phyloP scores from a whole-genome alignment of 1,139 yeast genomes.

The Zygosaccharomyces sapae region DNA sequence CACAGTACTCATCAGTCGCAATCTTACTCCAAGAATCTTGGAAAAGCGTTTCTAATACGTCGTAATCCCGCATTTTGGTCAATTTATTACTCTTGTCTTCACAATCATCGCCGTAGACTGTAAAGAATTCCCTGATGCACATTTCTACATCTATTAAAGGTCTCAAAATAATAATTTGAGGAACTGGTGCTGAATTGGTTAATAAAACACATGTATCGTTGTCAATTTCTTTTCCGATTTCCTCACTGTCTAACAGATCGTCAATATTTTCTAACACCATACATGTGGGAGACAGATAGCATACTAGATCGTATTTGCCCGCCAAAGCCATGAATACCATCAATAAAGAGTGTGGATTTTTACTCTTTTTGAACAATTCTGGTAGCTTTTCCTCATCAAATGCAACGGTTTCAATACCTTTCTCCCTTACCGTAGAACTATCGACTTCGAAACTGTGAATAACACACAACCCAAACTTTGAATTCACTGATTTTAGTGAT shows the following conservation, averaged over 20 bases:
- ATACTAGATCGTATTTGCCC: slow-evolving; percentile 27
- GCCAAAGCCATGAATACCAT: slow-evolving; percentile 25
- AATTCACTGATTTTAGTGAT: slow-evolving; percentile 24
- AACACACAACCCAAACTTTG: slow-evolving; percentile 28
- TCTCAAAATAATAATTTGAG: slow-evolving; percentile 28
- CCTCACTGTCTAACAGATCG: slow-evolving; percentile 28
- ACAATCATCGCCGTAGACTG: slow-evolving; percentile 28
- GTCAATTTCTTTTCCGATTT: slow-evolving; percentile 29
- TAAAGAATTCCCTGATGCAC: slow-evolving; percentile 35
- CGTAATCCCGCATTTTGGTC: slow-evolving; percentile 21
- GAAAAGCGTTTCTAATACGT: slow-evolving; percentile 29
- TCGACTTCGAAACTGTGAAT: slow-evolving; percentile 20
- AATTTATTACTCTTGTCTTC: slow-evolving; percentile 21
- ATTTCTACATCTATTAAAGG: slow-evolving; percentile 33
- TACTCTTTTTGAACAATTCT: slow-evolving; percentile 4
- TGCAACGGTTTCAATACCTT: slow-evolving; percentile 18
- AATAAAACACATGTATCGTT: slow-evolving; percentile 26
- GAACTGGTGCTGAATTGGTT: slow-evolving; percentile 15
- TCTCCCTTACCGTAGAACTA: slow-evolving; percentile 19
- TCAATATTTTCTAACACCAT: slow-evolving; percentile 31
- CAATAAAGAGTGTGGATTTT: slow-evolving; percentile 19
- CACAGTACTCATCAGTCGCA: slow-evolving; percentile 23
- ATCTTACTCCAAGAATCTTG: slow-evolving; percentile 34
- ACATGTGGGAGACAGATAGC: slow-evolving; percentile 33
- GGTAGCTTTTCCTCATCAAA: slow-evolving; percentile 14